These are phyloP conservation scores for Cyberlindnera amylophila DNA, from an alignment of 805 yeast genomes.

Conservation along the genomic window DNA sequence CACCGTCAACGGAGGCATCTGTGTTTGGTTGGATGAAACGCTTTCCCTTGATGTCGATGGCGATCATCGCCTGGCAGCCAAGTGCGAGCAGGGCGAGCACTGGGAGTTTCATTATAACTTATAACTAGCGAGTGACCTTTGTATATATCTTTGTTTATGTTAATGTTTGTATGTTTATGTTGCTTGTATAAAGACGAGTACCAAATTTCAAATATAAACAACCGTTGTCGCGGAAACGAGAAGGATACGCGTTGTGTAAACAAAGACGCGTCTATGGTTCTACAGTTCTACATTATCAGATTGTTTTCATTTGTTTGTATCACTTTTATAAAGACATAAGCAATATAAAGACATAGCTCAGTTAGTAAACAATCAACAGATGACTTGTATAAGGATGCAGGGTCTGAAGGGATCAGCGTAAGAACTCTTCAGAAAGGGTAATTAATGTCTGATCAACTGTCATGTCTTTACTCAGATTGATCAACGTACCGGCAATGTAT, in stretches of 20 bases:
- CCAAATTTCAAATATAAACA: not conserved
- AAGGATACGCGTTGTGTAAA: not conserved
- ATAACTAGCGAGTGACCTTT: not conserved
- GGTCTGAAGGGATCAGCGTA: no score
- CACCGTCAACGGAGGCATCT: slow-evolving; percentile 41
- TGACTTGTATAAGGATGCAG: no score
- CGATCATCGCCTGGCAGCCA: slow-evolving; percentile 45
- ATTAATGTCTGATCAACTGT: slow-evolving; percentile 4
- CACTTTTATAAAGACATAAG: no score
- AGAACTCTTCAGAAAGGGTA: not conserved
- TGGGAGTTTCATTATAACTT: slow-evolving; percentile 4
- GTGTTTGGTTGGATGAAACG: slow-evolving; percentile 56
- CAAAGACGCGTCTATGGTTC: not conserved
- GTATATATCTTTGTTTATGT: no score
- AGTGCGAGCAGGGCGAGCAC: slow-evolving; percentile 1
- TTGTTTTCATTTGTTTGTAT: no score
- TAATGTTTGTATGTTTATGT: not conserved
- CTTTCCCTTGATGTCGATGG: slow-evolving; percentile 51
- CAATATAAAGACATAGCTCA: no score
- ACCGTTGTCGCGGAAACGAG: not conserved
- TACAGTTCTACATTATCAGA: no score
- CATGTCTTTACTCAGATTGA: slow-evolving; percentile 6
- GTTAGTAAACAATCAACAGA: no score
- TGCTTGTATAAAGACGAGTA: not conserved
- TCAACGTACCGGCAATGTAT: slow-evolving; percentile 19